phyloP scores from a whole-genome alignment of 2,329 filamentous ascomycete species.

The Beauveria rudraprayagi region DNA sequence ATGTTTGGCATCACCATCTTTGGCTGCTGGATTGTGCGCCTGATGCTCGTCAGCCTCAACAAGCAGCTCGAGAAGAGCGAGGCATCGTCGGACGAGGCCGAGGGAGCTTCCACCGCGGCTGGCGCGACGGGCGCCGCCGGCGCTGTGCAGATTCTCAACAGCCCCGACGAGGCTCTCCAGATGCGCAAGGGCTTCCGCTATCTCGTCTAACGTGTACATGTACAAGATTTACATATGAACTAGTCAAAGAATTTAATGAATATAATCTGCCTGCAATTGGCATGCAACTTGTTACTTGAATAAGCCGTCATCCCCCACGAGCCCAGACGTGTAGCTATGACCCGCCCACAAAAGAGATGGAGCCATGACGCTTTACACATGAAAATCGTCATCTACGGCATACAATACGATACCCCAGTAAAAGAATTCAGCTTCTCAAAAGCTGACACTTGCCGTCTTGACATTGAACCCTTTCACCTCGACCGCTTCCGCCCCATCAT shows the following conservation, averaged over 20 bases:
- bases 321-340: too few relatives aligned
- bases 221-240: not conserved
- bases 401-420: too few relatives aligned
- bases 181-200: conserved; percentile 42
- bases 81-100: conserved; percentile 25
- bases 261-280: too few relatives aligned
- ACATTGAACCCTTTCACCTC: conserved; percentile 14
- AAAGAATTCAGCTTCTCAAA: not conserved
- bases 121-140: conserved; percentile 33
- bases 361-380: too few relatives aligned
- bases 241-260: too few relatives aligned
- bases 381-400: too few relatives aligned
- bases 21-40: conserved; percentile 41
- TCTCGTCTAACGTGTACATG: conserved; percentile 16
- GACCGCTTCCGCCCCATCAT: conserved; percentile 9
- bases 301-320: too few relatives aligned
- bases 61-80: conserved; percentile 38
- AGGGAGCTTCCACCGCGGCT: not conserved
- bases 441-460: not conserved
- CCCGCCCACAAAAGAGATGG: too few relatives aligned
- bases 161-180: conserved; percentile 34
- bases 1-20: conserved; percentile 55
- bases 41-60: conserved; percentile 39
- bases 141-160: conserved; percentile 29
- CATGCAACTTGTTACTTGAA: too few relatives aligned